Evolutionary conservation across 164 flowering plant genomes (phyloP), one percentile per base, ranked within the genome.

Genomic region (Nymphaea thermarum): DNA sequence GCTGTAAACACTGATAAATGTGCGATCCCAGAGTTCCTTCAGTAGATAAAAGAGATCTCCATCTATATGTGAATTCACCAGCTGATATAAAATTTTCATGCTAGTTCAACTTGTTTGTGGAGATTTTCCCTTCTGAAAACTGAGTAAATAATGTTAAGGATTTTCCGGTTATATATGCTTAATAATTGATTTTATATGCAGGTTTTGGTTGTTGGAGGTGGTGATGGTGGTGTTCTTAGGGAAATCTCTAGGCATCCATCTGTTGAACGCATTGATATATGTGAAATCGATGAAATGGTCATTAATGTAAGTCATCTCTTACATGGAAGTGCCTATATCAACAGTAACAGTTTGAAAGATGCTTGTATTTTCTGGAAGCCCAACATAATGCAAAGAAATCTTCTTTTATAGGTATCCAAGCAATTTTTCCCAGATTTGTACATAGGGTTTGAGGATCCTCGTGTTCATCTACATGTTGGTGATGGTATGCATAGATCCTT

Each of bases 191-290:
- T 36, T n/a, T 44, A 63, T 67, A 64, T 85, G 80, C 84, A 94
- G 98, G 96, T 91, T 77, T 80, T 94, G 73, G 97, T 91, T 79
- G 96, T 94, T 65, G 98, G 98, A 73, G 98, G 98, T 67, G 98
- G 98, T 74, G 98, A 94, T 84, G 98, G 98, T 70, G 98, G 97
- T 16, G 98, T 94, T 68, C 86, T 94, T 4, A 80, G 97, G 68
- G 98, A 94, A 80, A 83, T 94, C 64, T 79, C 91, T 72, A 95
- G 98, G 5, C 98, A 94, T 69, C 79, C 77, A 71, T 89, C 98
- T 68, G 92, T 90, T 65, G 89, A 94, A 78, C 71, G 42, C 61
- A 91, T 91, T 77, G 98, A 94, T 80, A 91, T 94, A 2, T 94
- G 98, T 79, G 98, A 94, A 78, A 94, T 94, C 72, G 97, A 94